phyloP scores from a whole-genome alignment of 2,329 filamentous ascomycete species.

The Cytospora chrysosperma region DNA sequence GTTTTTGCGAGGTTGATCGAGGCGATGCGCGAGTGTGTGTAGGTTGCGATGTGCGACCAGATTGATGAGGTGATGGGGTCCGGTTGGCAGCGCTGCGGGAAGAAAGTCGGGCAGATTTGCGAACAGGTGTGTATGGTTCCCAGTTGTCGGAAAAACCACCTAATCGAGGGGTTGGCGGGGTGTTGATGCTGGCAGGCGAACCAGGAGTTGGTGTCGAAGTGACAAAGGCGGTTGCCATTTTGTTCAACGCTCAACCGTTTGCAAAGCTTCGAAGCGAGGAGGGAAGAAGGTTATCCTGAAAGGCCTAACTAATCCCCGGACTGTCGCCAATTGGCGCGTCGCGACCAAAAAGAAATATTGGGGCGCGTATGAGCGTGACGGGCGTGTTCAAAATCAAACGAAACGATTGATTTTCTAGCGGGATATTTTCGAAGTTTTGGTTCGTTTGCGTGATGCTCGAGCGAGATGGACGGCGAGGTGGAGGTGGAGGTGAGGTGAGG shows the following conservation, averaged over 20 bases:
- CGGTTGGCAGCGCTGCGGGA: slow-evolving; percentile 50
- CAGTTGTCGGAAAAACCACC: slow-evolving; percentile 69
- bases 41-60: slow-evolving; percentile 30
- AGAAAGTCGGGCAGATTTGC: slow-evolving; percentile 66
- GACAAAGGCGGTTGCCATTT: slow-evolving; percentile 25
- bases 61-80: slow-evolving; percentile 54
- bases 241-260: neutral
- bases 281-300: neutral
- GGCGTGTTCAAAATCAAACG: neutral
- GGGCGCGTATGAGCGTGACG: neutral
- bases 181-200: slow-evolving; percentile 49
- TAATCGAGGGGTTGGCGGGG: slow-evolving; percentile 67
- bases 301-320: no score
- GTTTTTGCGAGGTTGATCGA: slow-evolving; percentile 25
- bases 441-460: neutral
- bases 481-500: slow-evolving; percentile 23
- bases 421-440: neutral
- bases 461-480: neutral
- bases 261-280: slow-evolving; percentile 1
- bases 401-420: neutral
- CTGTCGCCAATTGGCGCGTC: neutral
- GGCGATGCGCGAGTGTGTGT: slow-evolving; percentile 32
- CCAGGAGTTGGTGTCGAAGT: slow-evolving; percentile 62
- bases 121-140: slow-evolving; percentile 66
- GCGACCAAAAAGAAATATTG: neutral